Conservation (phyloP, 192 early-diverging fungal genomes). For the Linnemannia elongata region DNA sequence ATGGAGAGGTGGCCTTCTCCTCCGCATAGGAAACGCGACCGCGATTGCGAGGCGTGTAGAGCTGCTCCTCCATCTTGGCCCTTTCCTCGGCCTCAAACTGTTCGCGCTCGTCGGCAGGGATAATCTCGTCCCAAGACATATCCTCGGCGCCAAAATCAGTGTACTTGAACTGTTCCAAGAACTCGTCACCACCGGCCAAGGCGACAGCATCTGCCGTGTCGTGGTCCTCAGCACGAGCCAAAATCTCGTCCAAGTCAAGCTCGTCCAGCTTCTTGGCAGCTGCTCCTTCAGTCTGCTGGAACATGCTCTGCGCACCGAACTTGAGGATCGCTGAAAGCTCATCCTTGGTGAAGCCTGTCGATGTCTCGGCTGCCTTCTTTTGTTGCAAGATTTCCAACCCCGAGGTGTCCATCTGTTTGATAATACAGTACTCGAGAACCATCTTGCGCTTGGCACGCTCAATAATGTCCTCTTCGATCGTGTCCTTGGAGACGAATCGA, state of each 20-base stretch:
- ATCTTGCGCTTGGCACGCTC: slow-evolving; percentile 99
- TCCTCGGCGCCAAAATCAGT: slow-evolving; percentile 85
- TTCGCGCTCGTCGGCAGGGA: slow-evolving; percentile 88
- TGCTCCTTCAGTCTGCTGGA: slow-evolving; percentile 77
- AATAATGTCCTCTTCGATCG: slow-evolving; percentile 98
- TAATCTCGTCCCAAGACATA: slow-evolving; percentile 95
- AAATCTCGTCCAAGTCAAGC: slow-evolving; percentile 97
- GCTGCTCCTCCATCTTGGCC: slow-evolving; percentile 70
- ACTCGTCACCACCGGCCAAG: slow-evolving; percentile 86
- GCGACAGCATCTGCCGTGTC: slow-evolving; percentile 80
- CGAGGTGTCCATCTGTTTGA: slow-evolving; percentile 99
- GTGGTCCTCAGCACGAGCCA: slow-evolving; percentile 93
- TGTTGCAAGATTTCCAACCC: slow-evolving; percentile 78
- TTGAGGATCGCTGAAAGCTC: slow-evolving; percentile 97
- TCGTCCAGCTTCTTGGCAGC: slow-evolving; percentile 88
- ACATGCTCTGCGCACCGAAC: slow-evolving; percentile 99
- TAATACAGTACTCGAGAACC: slow-evolving; percentile 99
- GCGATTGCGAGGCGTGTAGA: slow-evolving; percentile 66
- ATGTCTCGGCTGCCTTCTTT: slow-evolving; percentile 58
- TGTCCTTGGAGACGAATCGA: slow-evolving; percentile 96
- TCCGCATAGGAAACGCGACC: slow-evolving; percentile 76
- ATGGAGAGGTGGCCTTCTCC: slow-evolving; percentile 56
- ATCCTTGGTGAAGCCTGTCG: slow-evolving; percentile 79
- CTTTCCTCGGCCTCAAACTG: slow-evolving; percentile 77
- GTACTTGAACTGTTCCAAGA: slow-evolving; percentile 94